Conservation (phyloP, 2,329 filamentous ascomycete species). For the Dothiorella sarmentorum region DNA sequence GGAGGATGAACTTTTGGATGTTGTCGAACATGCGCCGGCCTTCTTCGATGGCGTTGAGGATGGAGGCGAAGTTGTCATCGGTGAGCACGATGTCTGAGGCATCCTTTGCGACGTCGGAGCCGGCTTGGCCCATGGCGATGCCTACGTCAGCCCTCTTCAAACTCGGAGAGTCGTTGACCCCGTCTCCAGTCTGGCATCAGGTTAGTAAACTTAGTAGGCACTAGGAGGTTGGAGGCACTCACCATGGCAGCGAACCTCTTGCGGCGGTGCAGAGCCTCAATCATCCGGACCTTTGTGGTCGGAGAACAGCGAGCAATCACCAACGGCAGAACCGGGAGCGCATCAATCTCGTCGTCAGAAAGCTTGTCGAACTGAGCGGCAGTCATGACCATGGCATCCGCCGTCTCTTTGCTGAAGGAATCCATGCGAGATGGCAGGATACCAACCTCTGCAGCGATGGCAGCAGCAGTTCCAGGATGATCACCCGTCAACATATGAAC, state of each 20-base stretch:
- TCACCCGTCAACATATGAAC: constrained; percentile 50
- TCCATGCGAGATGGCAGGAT: constrained; percentile 38
- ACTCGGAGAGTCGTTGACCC: constrained; percentile 41
- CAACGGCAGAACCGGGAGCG: constrained; percentile 40
- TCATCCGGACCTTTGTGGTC: constrained; percentile 47
- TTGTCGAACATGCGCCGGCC: constrained; percentile 42
- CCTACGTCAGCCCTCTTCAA: constrained; percentile 40
- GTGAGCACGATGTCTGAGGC: constrained; percentile 40
- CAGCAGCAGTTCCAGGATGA: constrained; percentile 44
- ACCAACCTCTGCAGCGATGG: constrained; percentile 46
- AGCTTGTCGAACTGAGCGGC: constrained; percentile 45
- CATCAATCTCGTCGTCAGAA: constrained; percentile 43
- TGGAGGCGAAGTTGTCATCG: constrained; percentile 42
- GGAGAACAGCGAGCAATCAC: constrained; percentile 47
- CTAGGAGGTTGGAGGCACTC: constrained; percentile 6
- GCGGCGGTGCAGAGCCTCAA: constrained; percentile 39
- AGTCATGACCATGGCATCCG: constrained; percentile 37
- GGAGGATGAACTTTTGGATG: constrained; percentile 63
- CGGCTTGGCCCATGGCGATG: constrained; percentile 40
- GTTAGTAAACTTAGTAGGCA: too few species aligned
- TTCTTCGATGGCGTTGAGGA: constrained; percentile 41
- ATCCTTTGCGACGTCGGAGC: constrained; percentile 40
- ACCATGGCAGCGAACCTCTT: constrained; percentile 39
- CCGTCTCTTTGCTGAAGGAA: constrained; percentile 28
- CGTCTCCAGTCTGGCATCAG: constrained; percentile 50